These are phyloP conservation scores for Citrus medica DNA, from an alignment of 345 rosid species.

Conservation along the genomic window DNA sequence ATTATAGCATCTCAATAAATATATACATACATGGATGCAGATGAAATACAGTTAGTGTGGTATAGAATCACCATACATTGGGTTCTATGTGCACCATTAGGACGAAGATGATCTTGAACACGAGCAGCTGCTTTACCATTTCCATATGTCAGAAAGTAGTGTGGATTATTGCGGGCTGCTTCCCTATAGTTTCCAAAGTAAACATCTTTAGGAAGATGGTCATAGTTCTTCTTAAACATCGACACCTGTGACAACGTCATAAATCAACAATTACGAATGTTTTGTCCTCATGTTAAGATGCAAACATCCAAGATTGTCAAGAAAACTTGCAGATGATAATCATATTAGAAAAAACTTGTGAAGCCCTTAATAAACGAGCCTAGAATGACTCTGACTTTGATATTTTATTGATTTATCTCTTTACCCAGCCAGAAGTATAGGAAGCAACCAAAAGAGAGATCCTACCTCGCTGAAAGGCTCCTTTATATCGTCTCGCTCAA, in stretches of 20 bases:
- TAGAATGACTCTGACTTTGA: background rate
- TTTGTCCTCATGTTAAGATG: background rate
- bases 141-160: too few relatives aligned
- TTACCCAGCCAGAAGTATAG: background rate
- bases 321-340: background rate
- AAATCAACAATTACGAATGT: background rate
- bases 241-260: slow-evolving; percentile 42
- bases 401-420: slow-evolving; percentile 4
- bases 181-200: too few relatives aligned
- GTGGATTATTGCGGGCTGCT: too few relatives aligned
- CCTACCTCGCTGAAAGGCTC: slow-evolving; percentile 93
- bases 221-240: too few relatives aligned
- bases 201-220: too few relatives aligned
- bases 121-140: too few relatives aligned
- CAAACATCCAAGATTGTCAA: background rate
- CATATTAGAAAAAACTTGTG: background rate
- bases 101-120: too few relatives aligned
- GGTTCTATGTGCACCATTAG: slow-evolving; percentile 93
- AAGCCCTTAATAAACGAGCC: background rate
- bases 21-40: too few relatives aligned
- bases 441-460: background rate
- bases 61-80: slow-evolving; percentile 42
- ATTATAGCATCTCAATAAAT: too few relatives aligned
- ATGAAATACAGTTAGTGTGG: background rate
- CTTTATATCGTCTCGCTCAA: slow-evolving; percentile 76